Percentiles rank a stretch among this genome's conserved stretches.
These are phyloP conservation scores for Senna siamea DNA, from an alignment of 306 rosid genomes.

Conservation along the genomic window DNA sequence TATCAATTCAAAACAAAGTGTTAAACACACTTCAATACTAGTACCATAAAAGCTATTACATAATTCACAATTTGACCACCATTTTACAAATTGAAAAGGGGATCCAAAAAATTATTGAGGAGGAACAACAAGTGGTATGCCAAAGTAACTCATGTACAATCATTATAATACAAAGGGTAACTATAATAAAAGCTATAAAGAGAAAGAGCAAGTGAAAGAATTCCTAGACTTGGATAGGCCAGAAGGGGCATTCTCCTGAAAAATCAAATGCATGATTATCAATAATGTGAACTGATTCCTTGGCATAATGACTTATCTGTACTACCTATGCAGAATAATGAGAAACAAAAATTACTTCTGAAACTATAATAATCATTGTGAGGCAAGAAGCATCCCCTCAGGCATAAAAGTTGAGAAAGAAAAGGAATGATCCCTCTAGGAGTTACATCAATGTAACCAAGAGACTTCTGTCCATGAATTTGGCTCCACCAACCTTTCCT, in stretches of 20 bases:
- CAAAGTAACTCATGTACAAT: too few species aligned
- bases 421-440: conserved; percentile 3
- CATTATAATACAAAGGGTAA: not conserved
- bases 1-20: too few species aligned
- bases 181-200: conserved; percentile 9
- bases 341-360: conserved; percentile 4
- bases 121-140: too few species aligned
- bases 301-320: conserved; percentile 8
- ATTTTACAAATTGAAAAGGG: too few species aligned
- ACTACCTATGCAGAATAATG: not conserved
- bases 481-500: conserved; percentile 96
- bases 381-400: not conserved
- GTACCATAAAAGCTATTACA: too few species aligned
- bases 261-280: too few species aligned
- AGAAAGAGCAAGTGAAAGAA: conserved; percentile 2
- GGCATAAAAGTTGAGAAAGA: conserved; percentile 13
- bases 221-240: conserved; percentile 11
- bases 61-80: too few species aligned
- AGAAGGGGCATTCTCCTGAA: conserved; percentile 19
- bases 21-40: too few species aligned
- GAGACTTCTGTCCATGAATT: conserved; percentile 79
- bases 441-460: conserved; percentile 66
- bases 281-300: too few species aligned
- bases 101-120: too few species aligned
- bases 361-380: conserved; percentile 26